These are phyloP conservation scores for Citrullus mucosospermus DNA, from an alignment of 306 rosid genomes.

Conservation along the genomic window DNA sequence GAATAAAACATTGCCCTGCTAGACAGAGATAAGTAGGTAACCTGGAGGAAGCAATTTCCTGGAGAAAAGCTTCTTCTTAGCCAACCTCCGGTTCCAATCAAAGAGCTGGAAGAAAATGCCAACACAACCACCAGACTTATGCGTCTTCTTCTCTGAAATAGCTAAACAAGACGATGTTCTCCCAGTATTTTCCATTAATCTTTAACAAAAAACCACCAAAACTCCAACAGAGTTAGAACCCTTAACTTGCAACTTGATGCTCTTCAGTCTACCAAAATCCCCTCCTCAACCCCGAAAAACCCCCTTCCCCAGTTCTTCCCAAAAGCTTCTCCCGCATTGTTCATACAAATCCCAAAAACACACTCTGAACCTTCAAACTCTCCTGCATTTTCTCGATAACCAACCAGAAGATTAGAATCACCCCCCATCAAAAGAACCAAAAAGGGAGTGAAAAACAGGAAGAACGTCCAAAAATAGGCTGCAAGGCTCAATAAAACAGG, in stretches of 20 bases:
- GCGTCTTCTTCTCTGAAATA: constrained; percentile 55
- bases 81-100: constrained; percentile 74
- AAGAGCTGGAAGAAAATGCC: constrained; percentile 90
- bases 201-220: not conserved
- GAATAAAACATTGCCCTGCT: not conserved
- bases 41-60: constrained; percentile 72
- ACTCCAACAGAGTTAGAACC: not conserved
- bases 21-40: constrained; percentile 8
- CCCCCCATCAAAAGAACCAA: not conserved
- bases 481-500: not conserved
- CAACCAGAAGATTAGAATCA: not conserved
- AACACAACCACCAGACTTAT: constrained; percentile 63
- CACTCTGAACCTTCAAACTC: not conserved
- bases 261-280: not conserved
- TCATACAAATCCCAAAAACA: constrained; percentile 1
- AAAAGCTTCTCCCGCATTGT: constrained; percentile 11
- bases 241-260: not conserved
- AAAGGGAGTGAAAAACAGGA: not conserved
- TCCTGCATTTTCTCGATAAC: not conserved
- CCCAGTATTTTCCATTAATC: constrained; percentile 50
- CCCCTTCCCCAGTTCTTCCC: not conserved
- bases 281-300: not conserved
- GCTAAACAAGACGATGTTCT: constrained; percentile 42
- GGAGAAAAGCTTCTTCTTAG: constrained; percentile 79
- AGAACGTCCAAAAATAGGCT: not conserved